phyloP scores from a whole-genome alignment of 352 stramenopile species.

The Phytophthora pseudosyringae region DNA sequence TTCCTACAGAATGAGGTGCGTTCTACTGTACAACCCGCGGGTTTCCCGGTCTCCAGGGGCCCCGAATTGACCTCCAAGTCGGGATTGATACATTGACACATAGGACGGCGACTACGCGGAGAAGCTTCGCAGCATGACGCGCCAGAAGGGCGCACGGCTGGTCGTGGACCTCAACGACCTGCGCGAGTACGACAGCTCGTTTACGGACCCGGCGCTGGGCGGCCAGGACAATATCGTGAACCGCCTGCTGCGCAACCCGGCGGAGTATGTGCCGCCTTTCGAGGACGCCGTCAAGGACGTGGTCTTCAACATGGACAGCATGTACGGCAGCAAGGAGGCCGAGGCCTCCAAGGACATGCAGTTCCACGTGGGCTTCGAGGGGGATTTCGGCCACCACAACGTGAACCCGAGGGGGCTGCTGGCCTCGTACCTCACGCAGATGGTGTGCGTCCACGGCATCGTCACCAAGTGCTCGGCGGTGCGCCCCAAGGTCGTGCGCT shows the following conservation, averaged over 20 bases:
- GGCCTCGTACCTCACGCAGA: constrained; percentile 90
- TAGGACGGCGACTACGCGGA: constrained; percentile 72
- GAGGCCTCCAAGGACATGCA: constrained; percentile 75
- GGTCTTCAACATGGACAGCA: constrained; percentile 84
- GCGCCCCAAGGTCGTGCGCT: constrained; percentile 97
- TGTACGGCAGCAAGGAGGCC: constrained; percentile 81
- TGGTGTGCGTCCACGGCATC: constrained; percentile 99
- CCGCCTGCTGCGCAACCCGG: constrained; percentile 70
- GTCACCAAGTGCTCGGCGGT: constrained; percentile 98
- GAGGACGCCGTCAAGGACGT: constrained; percentile 84
- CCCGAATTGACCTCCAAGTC: background rate
- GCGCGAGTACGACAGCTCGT: constrained; percentile 88
- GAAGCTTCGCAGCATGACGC: constrained; percentile 86
- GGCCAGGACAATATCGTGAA: constrained; percentile 82
- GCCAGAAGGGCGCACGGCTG: constrained; percentile 73
- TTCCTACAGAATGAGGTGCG: constrained; percentile 83
- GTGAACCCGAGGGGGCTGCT: constrained; percentile 94
- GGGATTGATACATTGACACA: constrained; percentile 27
- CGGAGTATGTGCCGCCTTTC: constrained; percentile 86
- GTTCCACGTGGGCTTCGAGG: constrained; percentile 92
- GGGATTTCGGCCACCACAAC: constrained; percentile 93
- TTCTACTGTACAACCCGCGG: background rate
- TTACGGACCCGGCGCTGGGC: constrained; percentile 64
- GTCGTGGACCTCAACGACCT: constrained; percentile 92
- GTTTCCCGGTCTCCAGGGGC: constrained; percentile 1